A percentile compares a stretch with the other conserved stretches of the same genome.
Evolutionary conservation across 2,329 filamentous ascomycete species (phyloP).

Genomic region (Metarhizium robertsii): DNA sequence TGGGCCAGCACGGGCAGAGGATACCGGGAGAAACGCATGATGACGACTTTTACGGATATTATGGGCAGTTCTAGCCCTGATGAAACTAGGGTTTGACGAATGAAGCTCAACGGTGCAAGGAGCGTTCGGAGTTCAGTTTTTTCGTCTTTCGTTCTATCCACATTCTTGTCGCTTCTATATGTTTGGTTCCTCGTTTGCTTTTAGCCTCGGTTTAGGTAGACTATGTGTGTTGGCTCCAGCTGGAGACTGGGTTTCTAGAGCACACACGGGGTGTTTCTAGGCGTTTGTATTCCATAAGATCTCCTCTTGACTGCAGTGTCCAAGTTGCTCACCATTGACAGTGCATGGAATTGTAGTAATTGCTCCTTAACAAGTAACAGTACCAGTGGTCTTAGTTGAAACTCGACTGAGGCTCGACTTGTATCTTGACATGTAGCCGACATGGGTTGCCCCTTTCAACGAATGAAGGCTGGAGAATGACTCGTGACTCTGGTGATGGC

Average conservation of each 20-base stretch:
- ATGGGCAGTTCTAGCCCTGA: not conserved
- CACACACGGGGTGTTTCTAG: constrained; percentile 4
- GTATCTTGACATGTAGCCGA: not conserved
- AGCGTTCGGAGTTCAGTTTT: not conserved
- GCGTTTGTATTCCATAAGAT: not conserved
- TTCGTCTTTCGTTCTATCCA: not conserved
- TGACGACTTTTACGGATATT: not conserved
- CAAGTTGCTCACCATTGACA: not conserved
- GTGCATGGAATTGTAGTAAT: not conserved
- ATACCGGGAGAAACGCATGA: not conserved
- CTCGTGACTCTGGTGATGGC: not conserved
- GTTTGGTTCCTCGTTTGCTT: not conserved
- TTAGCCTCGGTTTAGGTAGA: constrained; percentile 3
- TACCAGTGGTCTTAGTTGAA: not conserved
- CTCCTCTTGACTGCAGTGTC: not conserved
- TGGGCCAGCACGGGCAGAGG: not conserved
- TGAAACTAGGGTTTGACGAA: not conserved
- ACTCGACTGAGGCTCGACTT: no score
- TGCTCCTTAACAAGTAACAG: not conserved
- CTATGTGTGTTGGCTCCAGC: constrained; percentile 3
- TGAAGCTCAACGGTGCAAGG: not conserved
- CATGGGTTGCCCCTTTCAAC: not conserved
- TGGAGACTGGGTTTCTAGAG: constrained; percentile 1
- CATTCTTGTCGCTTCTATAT: not conserved
- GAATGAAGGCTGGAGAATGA: not conserved